Evolutionary conservation across 306 rosid species (phyloP), one percentile per base, ranked within the genome.

Genomic region (Citrullus colocynthis): DNA sequence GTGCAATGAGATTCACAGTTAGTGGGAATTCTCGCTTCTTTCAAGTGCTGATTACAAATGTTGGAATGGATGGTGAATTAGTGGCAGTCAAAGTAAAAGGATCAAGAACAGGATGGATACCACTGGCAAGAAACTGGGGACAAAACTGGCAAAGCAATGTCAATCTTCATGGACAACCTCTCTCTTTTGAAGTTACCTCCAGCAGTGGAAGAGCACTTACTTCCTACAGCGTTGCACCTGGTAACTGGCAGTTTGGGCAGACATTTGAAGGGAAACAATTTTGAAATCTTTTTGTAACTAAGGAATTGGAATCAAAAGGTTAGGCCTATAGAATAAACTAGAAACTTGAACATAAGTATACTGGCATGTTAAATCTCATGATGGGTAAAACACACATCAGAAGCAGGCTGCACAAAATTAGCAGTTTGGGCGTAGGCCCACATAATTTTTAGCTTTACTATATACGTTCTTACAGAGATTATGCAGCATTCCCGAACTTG

Each of bases 51-150:
- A 89, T 96, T 7, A 86, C 86, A 57, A 92, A 96, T 81, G 98
- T 96, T 4, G 99, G 98, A 52, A 24, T 79, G 79, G 97, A 88
- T n/a, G 99, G 99, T 80, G 98, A 89, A 76, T 92, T 92, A 52
- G 78, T 87, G 57, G 99, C 86, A 45, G 98, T 92, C 83, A 96
- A 96, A 82, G 97, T 92, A 91, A 96, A 96, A 82, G 98, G 99
- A 55, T 88, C 98, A 21, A 89, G 83, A 85, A 96, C 98, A 52
- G 97, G 99, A 24, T 96, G 99, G 99, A 90, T 92, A 66, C 93
- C 97, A 0, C 84, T 96, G 97, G 90, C 95, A 42, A 89, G 97
- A 81, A 92, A 92, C 41, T 90, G 97, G 97, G 98, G 98, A 21
- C 96, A 90, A 79, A 86, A 84, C 81, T 92, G 97, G 96, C 96